Percentiles rank a stretch among this genome's conserved stretches.
phyloP scores from a whole-genome alignment of 805 yeast species.

The Teunomyces funiuensis region DNA sequence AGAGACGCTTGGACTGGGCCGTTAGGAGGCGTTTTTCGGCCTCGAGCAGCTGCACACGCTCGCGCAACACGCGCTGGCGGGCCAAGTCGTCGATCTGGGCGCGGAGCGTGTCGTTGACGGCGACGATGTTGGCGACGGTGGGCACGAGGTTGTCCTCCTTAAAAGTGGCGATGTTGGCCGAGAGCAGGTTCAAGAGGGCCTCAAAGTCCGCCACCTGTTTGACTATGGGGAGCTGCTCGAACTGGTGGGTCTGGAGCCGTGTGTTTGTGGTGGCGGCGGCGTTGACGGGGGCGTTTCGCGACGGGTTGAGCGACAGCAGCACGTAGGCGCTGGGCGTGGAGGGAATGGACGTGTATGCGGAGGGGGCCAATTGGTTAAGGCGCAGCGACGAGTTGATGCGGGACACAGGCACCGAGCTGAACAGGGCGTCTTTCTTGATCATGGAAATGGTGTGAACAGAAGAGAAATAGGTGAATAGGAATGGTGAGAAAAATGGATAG shows the following conservation, averaged over 20 bases:
- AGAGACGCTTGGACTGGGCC: constrained; percentile 22
- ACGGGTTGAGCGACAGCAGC: constrained; percentile 41
- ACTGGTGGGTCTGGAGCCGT: constrained; percentile 8
- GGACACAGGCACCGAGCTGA: constrained; percentile 35
- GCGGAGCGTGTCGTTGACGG: constrained; percentile 24
- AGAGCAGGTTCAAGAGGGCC: constrained; percentile 22
- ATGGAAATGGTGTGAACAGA: no score
- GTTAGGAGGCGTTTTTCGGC: constrained; percentile 25
- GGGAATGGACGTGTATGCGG: constrained; percentile 22
- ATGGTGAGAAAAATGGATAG: no score
- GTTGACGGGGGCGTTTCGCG: constrained; percentile 27
- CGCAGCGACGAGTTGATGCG: constrained; percentile 35
- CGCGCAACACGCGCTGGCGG: constrained; percentile 30
- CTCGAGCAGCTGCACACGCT: constrained; percentile 20
- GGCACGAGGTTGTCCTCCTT: constrained; percentile 28
- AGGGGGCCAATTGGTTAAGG: constrained; percentile 24
- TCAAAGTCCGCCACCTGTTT: constrained; percentile 33
- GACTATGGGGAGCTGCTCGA: constrained; percentile 34
- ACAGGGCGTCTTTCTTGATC: constrained; percentile 26
- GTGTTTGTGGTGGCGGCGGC: constrained; percentile 11
- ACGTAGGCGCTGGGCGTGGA: constrained; percentile 30
- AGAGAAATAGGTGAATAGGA: no score
- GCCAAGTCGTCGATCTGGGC: constrained; percentile 25
- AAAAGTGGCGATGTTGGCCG: constrained; percentile 33
- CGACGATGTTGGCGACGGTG: constrained; percentile 26